Conservation (phyloP, 192 early-diverging fungal genomes). For the Backusella westeae region DNA sequence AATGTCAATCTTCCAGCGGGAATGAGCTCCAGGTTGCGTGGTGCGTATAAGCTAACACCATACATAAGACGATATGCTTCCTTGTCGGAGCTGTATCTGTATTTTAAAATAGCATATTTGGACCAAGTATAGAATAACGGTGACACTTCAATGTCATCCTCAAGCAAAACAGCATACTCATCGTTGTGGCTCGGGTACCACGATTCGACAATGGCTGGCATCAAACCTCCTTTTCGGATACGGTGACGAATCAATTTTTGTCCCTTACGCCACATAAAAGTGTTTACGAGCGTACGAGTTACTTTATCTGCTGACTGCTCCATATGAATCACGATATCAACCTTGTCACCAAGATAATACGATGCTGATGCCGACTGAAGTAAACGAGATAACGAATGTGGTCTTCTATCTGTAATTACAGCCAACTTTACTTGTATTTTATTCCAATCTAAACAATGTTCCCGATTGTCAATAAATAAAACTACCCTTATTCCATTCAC, state of each 20-base stretch:
- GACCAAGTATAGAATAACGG: slow-evolving; percentile 58
- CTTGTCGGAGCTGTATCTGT: slow-evolving; percentile 45
- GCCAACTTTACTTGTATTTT: slow-evolving; percentile 45
- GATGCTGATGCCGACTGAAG: slow-evolving; percentile 45
- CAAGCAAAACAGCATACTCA: slow-evolving; percentile 58
- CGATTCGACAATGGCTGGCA: slow-evolving; percentile 58
- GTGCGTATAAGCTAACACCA: slow-evolving; percentile 58
- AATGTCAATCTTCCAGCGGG: slow-evolving; percentile 48
- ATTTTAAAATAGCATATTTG: slow-evolving; percentile 56
- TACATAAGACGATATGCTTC: slow-evolving; percentile 40
- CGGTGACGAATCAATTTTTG: slow-evolving; percentile 49
- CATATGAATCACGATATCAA: slow-evolving; percentile 54
- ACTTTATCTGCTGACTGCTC: slow-evolving; percentile 52
- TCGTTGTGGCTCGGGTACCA: slow-evolving; percentile 55
- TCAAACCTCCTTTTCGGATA: slow-evolving; percentile 53
- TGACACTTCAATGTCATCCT: slow-evolving; percentile 62
- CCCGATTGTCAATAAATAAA: not conserved
- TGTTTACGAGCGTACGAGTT: slow-evolving; percentile 43
- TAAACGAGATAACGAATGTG: slow-evolving; percentile 56
- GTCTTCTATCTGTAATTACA: slow-evolving; percentile 55
- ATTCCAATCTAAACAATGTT: slow-evolving; percentile 49
- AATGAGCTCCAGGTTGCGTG: slow-evolving; percentile 50
- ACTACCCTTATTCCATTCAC: not conserved
- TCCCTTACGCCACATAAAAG: slow-evolving; percentile 49
- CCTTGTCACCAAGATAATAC: slow-evolving; percentile 49